Percentiles rank a stretch among this genome's conserved stretches.
Conservation (phyloP, 2,329 filamentous ascomycete genomes). For the Pseudogymnoascus sp. region DNA sequence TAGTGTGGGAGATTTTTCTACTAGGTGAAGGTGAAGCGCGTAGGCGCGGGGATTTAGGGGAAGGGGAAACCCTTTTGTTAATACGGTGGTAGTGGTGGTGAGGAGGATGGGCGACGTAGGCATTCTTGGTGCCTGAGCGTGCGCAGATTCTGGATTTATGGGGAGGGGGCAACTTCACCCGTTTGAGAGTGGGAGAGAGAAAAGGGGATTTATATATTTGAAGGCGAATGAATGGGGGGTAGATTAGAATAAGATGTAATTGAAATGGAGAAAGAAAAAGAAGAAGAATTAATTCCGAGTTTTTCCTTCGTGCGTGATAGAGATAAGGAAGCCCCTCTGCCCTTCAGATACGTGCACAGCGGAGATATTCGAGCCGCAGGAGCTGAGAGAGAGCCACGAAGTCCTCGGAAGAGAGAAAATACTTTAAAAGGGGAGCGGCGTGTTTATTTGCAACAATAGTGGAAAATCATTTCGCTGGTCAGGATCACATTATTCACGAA, state of each 20-base stretch:
- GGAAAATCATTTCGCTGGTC: too few species aligned
- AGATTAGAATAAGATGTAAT: constrained; percentile 9
- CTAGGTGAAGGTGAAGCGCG: neutral
- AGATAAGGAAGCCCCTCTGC: too few species aligned
- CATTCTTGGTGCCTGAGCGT: neutral
- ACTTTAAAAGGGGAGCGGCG: too few species aligned
- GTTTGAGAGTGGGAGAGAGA: neutral
- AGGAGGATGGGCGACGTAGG: neutral
- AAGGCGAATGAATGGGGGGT: neutral
- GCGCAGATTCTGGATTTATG: neutral
- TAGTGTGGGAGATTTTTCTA: neutral
- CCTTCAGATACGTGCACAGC: too few species aligned
- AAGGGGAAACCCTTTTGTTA: neutral
- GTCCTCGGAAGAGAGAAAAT: too few species aligned
- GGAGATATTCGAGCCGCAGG: too few species aligned
- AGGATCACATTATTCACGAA: too few species aligned
- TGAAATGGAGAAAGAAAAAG: neutral
- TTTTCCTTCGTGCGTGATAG: neutral
- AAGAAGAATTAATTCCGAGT: too few species aligned
- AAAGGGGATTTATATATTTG: neutral
- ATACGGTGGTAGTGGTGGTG: neutral
- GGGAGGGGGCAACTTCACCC: neutral
- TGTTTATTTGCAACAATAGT: too few species aligned
- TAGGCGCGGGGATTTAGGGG: neutral
- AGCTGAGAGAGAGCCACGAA: too few species aligned